Evolutionary conservation across 2,329 filamentous ascomycete genomes (phyloP).

Genomic region (Leptographium radiaticola): DNA sequence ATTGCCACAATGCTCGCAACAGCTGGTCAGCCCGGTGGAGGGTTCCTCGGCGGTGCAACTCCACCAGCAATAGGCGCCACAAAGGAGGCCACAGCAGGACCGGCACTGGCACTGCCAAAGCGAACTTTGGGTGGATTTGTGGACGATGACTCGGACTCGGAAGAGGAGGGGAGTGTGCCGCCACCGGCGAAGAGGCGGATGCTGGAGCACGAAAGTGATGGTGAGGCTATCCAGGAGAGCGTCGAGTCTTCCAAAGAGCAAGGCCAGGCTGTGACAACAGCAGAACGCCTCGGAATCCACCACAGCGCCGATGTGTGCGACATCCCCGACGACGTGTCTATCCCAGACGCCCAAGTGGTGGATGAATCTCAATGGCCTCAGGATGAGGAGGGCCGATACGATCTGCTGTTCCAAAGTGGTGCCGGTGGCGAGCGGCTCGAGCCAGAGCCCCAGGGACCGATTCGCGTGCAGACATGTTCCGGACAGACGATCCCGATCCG

Average conservation of each 20-base stretch:
- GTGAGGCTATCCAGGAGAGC: background rate
- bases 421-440: background rate
- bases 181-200: slow-evolving; percentile 4
- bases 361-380: background rate
- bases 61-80: background rate
- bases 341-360: slow-evolving; percentile 1
- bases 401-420: slow-evolving; percentile 7
- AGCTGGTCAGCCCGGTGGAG: background rate
- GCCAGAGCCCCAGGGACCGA: background rate
- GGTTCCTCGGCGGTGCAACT: background rate
- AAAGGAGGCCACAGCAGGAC: background rate
- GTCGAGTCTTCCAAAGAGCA: background rate
- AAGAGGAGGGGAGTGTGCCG: background rate
- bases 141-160: slow-evolving; percentile 9
- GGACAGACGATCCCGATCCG: slow-evolving; percentile 44
- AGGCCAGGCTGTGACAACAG: too few species aligned
- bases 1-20: background rate
- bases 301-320: background rate
- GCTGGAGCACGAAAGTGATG: background rate
- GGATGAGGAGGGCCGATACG: slow-evolving; percentile 11
- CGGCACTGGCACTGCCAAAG: background rate
- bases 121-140: slow-evolving; percentile 9
- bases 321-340: background rate
- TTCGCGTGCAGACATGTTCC: slow-evolving; percentile 29
- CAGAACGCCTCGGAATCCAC: too few species aligned